Percentiles rank a stretch among this genome's conserved stretches.
Conservation (phyloP, 2,329 filamentous ascomycete genomes). For the Colletotrichum cuscutae region DNA sequence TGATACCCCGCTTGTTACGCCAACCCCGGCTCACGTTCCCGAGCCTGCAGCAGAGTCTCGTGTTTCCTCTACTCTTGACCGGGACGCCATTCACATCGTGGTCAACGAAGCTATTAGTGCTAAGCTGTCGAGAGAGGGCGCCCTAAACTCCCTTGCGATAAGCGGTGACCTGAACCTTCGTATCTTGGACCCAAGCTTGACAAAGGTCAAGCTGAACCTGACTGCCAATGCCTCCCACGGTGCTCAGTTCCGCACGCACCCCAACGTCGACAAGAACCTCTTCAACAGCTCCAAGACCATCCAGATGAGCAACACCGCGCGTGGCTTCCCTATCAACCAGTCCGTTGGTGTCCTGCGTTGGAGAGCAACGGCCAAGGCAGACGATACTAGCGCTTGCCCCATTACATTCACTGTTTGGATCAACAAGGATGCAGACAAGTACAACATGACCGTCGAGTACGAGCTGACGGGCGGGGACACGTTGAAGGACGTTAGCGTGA, state of each 20-base stretch:
- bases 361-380: constrained; percentile 84
- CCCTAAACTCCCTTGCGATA: constrained; percentile 85
- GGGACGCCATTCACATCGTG: constrained; percentile 87
- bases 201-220: constrained; percentile 89
- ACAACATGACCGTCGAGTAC: constrained; percentile 94
- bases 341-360: constrained; percentile 92
- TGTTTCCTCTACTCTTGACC: constrained; percentile 76
- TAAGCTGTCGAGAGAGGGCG: constrained; percentile 87
- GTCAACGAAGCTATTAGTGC: constrained; percentile 92
- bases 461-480: constrained; percentile 85
- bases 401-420: constrained; percentile 99
- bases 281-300: constrained; percentile 88
- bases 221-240: constrained; percentile 81
- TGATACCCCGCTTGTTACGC: constrained; percentile 76
- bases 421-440: constrained; percentile 86
- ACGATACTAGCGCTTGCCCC: constrained; percentile 83
- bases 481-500: constrained; percentile 85
- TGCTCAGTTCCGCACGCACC: constrained; percentile 93
- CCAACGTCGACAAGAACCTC: constrained; percentile 90
- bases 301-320: constrained; percentile 87
- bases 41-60: constrained; percentile 65
- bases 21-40: constrained; percentile 59
- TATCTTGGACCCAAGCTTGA: constrained; percentile 87
- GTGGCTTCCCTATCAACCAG: constrained; percentile 95
- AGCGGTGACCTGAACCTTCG: constrained; percentile 93